These are phyloP conservation scores for Rhynchospora breviuscula DNA, from an alignment of 176 grass and related monocot genomes.

Conservation along the genomic window DNA sequence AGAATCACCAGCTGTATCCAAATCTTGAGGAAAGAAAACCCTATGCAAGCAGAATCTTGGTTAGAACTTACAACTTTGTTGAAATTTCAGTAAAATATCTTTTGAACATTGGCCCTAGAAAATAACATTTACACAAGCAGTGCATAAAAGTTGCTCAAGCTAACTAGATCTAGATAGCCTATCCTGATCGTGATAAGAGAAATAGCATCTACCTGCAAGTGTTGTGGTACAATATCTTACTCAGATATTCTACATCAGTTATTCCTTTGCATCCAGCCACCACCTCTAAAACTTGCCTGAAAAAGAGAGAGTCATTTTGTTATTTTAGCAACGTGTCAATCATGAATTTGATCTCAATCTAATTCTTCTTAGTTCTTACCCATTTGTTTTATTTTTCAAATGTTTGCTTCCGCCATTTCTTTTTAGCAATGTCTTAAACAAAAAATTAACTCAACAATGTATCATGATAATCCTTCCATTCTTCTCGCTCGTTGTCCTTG, in stretches of 20 bases:
- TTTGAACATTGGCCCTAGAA: background rate
- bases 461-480: background rate
- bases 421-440: background rate
- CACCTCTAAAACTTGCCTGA: constrained; percentile 91
- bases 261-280: constrained; percentile 84
- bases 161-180: background rate
- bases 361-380: background rate
- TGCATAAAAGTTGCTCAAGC: background rate
- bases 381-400: background rate
- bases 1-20: constrained; percentile 60
- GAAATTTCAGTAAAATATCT: background rate
- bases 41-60: constrained; percentile 30
- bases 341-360: background rate
- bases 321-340: background rate
- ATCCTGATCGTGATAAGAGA: background rate
- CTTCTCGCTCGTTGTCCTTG: background rate
- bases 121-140: background rate
- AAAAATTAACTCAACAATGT: background rate
- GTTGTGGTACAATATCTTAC: constrained; percentile 85
- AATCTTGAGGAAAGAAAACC: constrained; percentile 88
- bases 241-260: constrained; percentile 58
- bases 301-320: constrained; percentile 6
- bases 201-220: constrained; percentile 62
- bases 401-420: background rate
- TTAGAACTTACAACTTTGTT: background rate